Evolutionary conservation across 116 monocot species (phyloP).

Genomic region (Dioscorea cayenensis): DNA sequence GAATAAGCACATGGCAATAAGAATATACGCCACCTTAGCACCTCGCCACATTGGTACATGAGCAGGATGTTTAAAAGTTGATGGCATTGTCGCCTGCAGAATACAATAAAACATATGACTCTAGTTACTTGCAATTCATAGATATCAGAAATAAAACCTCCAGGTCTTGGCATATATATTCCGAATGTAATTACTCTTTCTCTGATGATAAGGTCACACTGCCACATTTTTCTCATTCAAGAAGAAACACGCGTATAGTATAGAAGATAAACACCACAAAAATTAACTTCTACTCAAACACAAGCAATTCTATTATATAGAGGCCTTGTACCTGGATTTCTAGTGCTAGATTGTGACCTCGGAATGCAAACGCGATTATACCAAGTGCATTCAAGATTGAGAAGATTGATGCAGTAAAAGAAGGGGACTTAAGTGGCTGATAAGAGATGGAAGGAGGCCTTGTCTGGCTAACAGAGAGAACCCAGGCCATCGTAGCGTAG

Average conservation of each 20-base stretch:
- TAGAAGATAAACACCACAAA: no score
- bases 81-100: constrained; percentile 92
- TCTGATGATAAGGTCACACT: no score
- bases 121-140: background rate
- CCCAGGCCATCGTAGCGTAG: constrained; percentile 78
- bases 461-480: constrained; percentile 75
- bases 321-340: constrained; percentile 76
- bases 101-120: background rate
- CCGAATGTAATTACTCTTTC: no score
- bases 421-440: constrained; percentile 37
- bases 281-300: background rate
- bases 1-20: constrained; percentile 83
- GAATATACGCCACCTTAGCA: constrained; percentile 68
- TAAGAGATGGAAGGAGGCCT: constrained; percentile 69
- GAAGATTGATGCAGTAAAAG: constrained; percentile 43
- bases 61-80: constrained; percentile 88
- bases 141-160: no score
- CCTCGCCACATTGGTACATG: constrained; percentile 98
- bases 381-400: constrained; percentile 75
- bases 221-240: no score
- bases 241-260: no score
- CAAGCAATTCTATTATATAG: background rate
- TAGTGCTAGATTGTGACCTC: constrained; percentile 85
- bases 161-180: no score
- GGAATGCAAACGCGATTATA: constrained; percentile 82